phyloP scores from a whole-genome alignment of 2,329 filamentous ascomycete species.

The Shiraia sp. region DNA sequence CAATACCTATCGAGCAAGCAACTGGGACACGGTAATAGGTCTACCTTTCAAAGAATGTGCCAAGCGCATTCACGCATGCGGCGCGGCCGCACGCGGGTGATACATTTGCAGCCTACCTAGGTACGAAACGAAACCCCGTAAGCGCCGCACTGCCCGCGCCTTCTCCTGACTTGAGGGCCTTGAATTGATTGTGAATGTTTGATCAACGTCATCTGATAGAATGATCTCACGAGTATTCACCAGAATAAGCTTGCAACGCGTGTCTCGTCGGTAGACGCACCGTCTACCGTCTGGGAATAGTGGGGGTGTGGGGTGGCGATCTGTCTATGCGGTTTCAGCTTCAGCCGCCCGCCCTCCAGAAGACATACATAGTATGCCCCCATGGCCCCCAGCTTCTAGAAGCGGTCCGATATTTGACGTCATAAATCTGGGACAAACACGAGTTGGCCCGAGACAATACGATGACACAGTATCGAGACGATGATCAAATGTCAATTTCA shows the following conservation, averaged over 20 bases:
- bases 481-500: too few relatives aligned
- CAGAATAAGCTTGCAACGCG: not conserved
- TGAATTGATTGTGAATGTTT: not conserved
- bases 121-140: not conserved
- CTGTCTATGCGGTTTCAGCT: not conserved
- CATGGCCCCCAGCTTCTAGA: too few relatives aligned
- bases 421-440: too few relatives aligned
- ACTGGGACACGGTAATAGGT: too few relatives aligned
- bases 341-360: not conserved
- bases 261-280: not conserved
- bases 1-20: too few relatives aligned
- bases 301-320: slow-evolving; percentile 4
- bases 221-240: not conserved
- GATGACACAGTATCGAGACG: too few relatives aligned
- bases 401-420: not conserved
- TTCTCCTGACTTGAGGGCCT: not conserved
- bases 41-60: not conserved
- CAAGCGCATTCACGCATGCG: not conserved
- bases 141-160: not conserved
- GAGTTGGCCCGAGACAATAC: too few relatives aligned
- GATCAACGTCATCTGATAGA: not conserved
- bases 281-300: slow-evolving; percentile 5
- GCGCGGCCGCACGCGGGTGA: too few relatives aligned
- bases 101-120: not conserved
- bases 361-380: not conserved